Evolutionary conservation across 805 yeast species (phyloP).

Genomic region (Myxozyma sirexii): DNA sequence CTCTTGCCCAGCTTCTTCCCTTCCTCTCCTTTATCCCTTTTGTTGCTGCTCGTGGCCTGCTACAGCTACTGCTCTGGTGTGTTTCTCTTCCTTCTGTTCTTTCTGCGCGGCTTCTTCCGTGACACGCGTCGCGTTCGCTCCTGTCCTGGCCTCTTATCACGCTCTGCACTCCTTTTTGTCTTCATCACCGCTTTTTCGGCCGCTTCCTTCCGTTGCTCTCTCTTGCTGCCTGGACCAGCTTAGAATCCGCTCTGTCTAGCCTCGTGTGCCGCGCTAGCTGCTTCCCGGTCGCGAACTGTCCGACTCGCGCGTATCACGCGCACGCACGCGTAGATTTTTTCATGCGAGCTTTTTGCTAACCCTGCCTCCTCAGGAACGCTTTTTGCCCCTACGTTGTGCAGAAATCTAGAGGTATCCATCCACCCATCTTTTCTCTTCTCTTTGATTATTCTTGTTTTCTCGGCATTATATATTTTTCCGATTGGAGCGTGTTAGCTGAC

Average conservation of each 20-base stretch:
- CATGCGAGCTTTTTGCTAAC: background rate
- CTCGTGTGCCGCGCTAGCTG: no score
- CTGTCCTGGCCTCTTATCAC: background rate
- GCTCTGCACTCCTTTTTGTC: background rate
- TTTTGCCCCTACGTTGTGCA: background rate
- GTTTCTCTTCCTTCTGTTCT: background rate
- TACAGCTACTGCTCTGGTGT: background rate
- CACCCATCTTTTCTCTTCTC: background rate
- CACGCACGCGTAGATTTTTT: background rate
- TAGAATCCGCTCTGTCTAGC: no score
- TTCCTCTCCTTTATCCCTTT: background rate
- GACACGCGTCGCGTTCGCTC: conserved; percentile 2
- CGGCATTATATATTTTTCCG: background rate
- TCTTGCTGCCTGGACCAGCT: no score
- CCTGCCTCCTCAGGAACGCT: background rate
- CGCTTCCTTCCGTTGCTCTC: no score
- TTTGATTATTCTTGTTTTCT: background rate
- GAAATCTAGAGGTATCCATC: background rate
- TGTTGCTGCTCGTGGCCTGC: background rate
- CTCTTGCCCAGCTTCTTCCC: background rate
- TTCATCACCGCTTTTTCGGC: background rate
- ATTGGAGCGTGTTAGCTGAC: background rate
- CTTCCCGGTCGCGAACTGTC: no score
- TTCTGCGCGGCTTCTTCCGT: conserved; percentile 2
- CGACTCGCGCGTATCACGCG: background rate